phyloP scores from a whole-genome alignment of 768 basidiomycete genomes.

The Melanogaster broomeanus region DNA sequence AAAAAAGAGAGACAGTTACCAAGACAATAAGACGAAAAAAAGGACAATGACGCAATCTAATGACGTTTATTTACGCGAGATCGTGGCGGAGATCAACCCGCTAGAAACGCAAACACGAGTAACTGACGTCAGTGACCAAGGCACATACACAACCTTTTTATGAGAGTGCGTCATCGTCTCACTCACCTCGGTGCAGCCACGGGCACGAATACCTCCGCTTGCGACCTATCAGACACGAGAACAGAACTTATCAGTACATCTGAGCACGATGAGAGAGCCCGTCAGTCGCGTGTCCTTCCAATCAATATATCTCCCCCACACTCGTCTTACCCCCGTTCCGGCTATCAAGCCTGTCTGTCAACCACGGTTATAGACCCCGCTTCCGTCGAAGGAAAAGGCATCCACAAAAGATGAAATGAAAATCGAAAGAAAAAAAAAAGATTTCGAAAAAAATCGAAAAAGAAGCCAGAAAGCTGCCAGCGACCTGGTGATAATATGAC shows the following conservation, averaged over 20 bases:
- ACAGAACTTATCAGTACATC: constrained; percentile 16
- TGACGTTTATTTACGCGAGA: constrained; percentile 45
- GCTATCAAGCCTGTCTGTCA: constrained; percentile 9
- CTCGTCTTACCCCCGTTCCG: constrained; percentile 14
- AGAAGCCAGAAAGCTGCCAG: background rate
- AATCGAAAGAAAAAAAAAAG: background rate
- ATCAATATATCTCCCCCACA: constrained; percentile 30
- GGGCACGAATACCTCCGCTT: constrained; percentile 87
- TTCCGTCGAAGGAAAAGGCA: background rate
- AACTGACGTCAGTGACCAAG: constrained; percentile 29
- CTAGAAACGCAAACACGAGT: constrained; percentile 32
- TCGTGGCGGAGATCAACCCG: constrained; percentile 63
- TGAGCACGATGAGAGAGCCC: constrained; percentile 4
- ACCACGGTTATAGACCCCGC: constrained; percentile 2
- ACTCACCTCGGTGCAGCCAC: constrained; percentile 82
- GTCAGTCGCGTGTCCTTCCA: constrained; percentile 14
- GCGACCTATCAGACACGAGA: constrained; percentile 43
- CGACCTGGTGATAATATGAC: background rate
- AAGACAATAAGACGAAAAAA: constrained; percentile 28
- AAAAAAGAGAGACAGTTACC: constrained; percentile 22
- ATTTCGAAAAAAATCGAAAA: background rate
- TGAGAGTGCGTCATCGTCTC: constrained; percentile 22
- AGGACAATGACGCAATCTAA: constrained; percentile 30
- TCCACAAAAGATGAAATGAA: background rate
- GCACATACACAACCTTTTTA: background rate